A percentile compares a stretch with the other conserved stretches of the same genome.
Evolutionary conservation across 2,329 filamentous ascomycete genomes (phyloP).

Genomic region (Hypoxylon sp.): DNA sequence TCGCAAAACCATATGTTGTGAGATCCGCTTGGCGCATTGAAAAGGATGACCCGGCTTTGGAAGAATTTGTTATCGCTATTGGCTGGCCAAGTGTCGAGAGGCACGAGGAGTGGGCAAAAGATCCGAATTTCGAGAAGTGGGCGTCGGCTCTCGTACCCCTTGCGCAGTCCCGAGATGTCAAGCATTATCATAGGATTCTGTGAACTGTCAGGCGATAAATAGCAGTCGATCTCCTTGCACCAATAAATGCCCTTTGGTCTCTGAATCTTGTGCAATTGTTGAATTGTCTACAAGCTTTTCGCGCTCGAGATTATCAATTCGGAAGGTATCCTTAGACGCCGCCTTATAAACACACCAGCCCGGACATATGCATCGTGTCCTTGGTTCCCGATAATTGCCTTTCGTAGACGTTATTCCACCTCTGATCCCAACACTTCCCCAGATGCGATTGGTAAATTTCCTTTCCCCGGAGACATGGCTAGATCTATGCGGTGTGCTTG

Average conservation of each 20-base stretch:
- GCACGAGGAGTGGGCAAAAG: slow-evolving; percentile 52
- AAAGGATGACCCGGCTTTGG: slow-evolving; percentile 53
- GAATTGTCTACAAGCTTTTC: slow-evolving; percentile 53
- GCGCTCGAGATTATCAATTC: slow-evolving; percentile 61
- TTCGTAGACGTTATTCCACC: slow-evolving; percentile 32
- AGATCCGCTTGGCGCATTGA: slow-evolving; percentile 62
- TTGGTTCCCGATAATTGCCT: slow-evolving; percentile 34
- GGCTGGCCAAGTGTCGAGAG: slow-evolving; percentile 57
- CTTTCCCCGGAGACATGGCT: slow-evolving; percentile 29
- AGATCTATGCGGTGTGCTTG: slow-evolving; percentile 54
- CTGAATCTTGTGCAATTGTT: slow-evolving; percentile 49
- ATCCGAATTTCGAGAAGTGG: slow-evolving; percentile 48
- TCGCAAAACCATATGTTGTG: slow-evolving; percentile 53
- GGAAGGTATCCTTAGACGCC: slow-evolving; percentile 70
- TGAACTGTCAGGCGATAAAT: slow-evolving; percentile 37
- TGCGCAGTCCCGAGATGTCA: slow-evolving; percentile 47
- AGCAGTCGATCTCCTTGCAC: slow-evolving; percentile 1
- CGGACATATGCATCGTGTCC: slow-evolving; percentile 49
- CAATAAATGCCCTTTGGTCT: slow-evolving; percentile 6
- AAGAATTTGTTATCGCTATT: slow-evolving; percentile 60
- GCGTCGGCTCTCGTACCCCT: slow-evolving; percentile 43
- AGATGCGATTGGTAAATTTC: slow-evolving; percentile 32
- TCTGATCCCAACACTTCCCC: slow-evolving; percentile 43
- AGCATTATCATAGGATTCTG: slow-evolving; percentile 55
- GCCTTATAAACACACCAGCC: slow-evolving; percentile 59